Conservation (phyloP, 345 rosid species). For the Rhizophora mangle region DNA sequence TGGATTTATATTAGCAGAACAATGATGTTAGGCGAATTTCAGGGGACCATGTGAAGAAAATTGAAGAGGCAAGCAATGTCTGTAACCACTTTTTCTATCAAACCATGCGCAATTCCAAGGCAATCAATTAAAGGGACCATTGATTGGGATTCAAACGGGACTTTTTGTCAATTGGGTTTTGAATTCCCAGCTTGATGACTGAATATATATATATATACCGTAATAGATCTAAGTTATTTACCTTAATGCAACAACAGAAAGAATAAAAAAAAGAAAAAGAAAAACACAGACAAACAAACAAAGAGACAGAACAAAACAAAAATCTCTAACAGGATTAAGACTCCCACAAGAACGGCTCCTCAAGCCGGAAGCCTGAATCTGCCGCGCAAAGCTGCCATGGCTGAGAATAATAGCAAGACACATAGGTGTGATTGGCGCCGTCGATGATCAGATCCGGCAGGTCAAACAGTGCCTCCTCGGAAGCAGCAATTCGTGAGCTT, state of each 20-base stretch:
- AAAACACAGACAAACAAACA: too few species aligned
- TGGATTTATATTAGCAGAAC: too few species aligned
- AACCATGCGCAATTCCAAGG: neutral
- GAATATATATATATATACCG: neutral
- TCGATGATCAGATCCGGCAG: slow-evolving; percentile 73
- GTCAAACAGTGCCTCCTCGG: slow-evolving; percentile 69
- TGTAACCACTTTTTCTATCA: too few species aligned
- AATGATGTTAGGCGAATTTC: too few species aligned
- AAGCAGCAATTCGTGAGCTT: slow-evolving; percentile 35
- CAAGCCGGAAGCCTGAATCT: slow-evolving; percentile 58
- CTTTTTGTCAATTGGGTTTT: neutral
- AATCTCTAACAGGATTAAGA: slow-evolving; percentile 11
- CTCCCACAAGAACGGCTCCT: slow-evolving; percentile 59
- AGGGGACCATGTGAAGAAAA: too few species aligned
- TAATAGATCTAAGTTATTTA: neutral
- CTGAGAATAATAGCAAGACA: slow-evolving; percentile 40
- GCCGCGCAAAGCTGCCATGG: slow-evolving; percentile 67
- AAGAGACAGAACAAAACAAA: too few species aligned
- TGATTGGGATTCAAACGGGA: neutral
- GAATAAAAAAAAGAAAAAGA: neutral
- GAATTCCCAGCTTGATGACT: neutral
- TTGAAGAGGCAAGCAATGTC: too few species aligned
- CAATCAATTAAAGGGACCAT: neutral
- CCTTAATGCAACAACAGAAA: neutral
- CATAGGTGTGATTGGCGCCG: slow-evolving; percentile 35